phyloP scores from a whole-genome alignment of 345 rosid genomes.

The Eucalyptus marginata region DNA sequence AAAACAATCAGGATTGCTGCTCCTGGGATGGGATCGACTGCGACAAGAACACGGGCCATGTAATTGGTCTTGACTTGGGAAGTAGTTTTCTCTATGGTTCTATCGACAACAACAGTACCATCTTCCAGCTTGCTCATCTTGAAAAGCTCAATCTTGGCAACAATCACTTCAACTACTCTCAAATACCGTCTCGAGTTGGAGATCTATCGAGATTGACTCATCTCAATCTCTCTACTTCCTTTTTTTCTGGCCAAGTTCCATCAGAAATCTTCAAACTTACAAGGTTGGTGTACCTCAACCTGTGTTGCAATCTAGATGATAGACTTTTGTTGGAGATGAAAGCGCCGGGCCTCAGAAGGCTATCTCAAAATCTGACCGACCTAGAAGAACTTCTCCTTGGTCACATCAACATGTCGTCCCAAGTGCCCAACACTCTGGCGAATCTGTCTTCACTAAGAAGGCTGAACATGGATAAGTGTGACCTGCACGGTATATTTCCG shows the following conservation, averaged over 20 bases:
- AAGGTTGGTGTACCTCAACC: background rate
- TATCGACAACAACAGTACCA: background rate
- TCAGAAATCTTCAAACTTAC: background rate
- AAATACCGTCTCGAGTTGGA: background rate
- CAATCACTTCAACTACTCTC: background rate
- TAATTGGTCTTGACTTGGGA: background rate
- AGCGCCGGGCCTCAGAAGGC: background rate
- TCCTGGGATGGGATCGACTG: background rate
- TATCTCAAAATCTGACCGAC: background rate
- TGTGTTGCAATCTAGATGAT: background rate
- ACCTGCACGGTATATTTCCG: background rate
- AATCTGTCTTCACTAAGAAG: background rate
- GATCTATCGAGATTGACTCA: background rate
- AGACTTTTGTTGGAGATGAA: background rate
- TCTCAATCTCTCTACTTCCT: background rate
- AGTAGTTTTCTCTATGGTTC: background rate
- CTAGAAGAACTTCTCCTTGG: background rate
- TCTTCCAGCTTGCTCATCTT: background rate
- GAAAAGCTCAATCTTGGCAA: background rate
- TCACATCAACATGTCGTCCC: background rate
- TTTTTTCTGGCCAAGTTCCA: background rate
- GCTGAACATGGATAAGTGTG: background rate
- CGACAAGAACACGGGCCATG: background rate
- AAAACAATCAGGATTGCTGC: accelerated
- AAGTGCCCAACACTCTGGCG: background rate